A percentile compares a stretch with the other conserved stretches of the same genome.
Conservation (phyloP, 2,329 filamentous ascomycete genomes). For the Phialemoniopsis sp. region DNA sequence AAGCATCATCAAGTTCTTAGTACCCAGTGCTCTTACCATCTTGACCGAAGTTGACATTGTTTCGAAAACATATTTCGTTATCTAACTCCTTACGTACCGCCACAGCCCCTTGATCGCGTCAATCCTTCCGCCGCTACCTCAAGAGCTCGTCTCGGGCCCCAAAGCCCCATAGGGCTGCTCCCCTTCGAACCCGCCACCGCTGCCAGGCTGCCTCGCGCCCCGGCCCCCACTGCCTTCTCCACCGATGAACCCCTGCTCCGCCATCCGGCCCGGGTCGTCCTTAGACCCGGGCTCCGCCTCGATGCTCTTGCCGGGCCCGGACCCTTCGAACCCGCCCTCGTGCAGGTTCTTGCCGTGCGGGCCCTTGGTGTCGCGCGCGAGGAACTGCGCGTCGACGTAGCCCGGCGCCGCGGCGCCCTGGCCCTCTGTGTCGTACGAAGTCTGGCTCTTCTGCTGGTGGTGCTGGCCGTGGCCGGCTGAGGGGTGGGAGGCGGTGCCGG, state of each 20-base stretch:
- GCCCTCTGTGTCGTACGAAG: too few relatives aligned
- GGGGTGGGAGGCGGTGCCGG: too few relatives aligned
- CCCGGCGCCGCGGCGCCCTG: slow-evolving; percentile 13
- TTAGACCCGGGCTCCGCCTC: slow-evolving; percentile 18
- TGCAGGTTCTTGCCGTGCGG: slow-evolving; percentile 19
- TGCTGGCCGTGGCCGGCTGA: too few relatives aligned
- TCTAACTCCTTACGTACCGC: too few relatives aligned
- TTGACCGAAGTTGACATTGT: too few relatives aligned
- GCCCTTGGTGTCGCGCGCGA: slow-evolving; percentile 4
- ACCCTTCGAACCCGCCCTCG: slow-evolving; percentile 16
- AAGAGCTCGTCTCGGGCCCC: slow-evolving; percentile 5
- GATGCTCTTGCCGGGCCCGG: slow-evolving; percentile 11
- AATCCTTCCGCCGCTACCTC: too few relatives aligned
- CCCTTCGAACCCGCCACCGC: background rate
- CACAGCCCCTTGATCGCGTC: too few relatives aligned
- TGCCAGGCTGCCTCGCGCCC: background rate
- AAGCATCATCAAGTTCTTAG: too few relatives aligned
- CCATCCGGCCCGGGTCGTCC: slow-evolving; percentile 14
- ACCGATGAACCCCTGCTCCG: slow-evolving; percentile 2
- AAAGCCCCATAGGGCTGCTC: slow-evolving; percentile 5
- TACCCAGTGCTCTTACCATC: too few relatives aligned
- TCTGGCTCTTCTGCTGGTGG: too few relatives aligned
- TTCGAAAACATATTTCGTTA: too few relatives aligned
- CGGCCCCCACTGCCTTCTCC: background rate
- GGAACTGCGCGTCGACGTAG: slow-evolving; percentile 11